These are phyloP conservation scores for Taphrina betulina DNA, from an alignment of 1,139 yeast species.

Conservation along the genomic window DNA sequence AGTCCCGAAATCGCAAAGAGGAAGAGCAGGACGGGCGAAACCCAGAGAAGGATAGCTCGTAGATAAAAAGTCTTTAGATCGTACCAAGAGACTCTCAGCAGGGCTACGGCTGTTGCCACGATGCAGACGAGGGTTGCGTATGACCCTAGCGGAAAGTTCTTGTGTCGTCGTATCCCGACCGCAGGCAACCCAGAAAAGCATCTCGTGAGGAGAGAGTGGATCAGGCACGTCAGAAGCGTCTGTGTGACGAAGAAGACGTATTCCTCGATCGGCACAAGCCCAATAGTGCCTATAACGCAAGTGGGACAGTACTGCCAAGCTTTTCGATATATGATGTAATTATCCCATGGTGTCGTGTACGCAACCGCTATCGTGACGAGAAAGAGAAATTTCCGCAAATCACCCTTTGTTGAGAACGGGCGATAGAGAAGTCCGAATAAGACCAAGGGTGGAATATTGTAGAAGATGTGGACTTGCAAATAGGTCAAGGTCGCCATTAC, in stretches of 20 bases:
- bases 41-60: conserved; percentile 30
- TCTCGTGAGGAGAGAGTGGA: conserved; percentile 18
- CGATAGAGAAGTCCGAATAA: conserved; percentile 18
- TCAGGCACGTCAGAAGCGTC: conserved; percentile 19
- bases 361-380: conserved; percentile 30
- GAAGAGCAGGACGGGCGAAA: conserved; percentile 28
- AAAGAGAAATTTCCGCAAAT: conserved; percentile 19
- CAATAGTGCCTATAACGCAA: conserved; percentile 31
- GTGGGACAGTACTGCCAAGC: conserved; percentile 33
- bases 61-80: conserved; percentile 22
- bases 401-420: conserved; percentile 23
- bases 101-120: not conserved
- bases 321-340: conserved; percentile 29
- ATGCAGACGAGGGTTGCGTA: not conserved
- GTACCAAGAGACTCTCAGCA: not conserved
- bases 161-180: not conserved
- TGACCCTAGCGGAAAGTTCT: not conserved
- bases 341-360: conserved; percentile 34
- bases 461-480: conserved; percentile 27
- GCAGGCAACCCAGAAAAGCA: conserved; percentile 27
- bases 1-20: conserved; percentile 24
- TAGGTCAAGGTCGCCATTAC: conserved; percentile 21
- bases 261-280: conserved; percentile 31
- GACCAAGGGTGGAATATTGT: conserved; percentile 30
- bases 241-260: conserved; percentile 31